Evolutionary conservation across 108 stramenopile species (phyloP).

Genomic region (Cyclotella distinguenda): DNA sequence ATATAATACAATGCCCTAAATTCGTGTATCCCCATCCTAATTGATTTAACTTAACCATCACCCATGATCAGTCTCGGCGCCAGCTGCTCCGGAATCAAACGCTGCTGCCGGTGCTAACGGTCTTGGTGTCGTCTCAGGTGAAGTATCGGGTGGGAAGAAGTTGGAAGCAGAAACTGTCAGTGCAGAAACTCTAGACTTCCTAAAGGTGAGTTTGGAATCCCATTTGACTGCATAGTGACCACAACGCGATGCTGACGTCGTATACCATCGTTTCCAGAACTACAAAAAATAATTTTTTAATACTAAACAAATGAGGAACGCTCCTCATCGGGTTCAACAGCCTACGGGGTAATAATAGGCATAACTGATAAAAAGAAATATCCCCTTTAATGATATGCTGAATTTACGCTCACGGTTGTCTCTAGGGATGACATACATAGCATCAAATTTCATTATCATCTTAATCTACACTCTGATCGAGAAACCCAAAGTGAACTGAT

Average conservation of each 20-base stretch:
- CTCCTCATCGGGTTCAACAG: background rate
- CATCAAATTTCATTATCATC: background rate
- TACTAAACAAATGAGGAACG: conserved; percentile 2
- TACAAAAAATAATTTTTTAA: conserved; percentile 10
- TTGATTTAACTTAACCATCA: background rate
- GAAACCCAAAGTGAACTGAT: conserved; percentile 17
- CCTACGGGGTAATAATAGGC: background rate
- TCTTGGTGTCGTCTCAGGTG: conserved; percentile 63
- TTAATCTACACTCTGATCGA: too few relatives aligned
- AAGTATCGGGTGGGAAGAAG: conserved; percentile 67
- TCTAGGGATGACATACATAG: too few relatives aligned
- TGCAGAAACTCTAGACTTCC: conserved; percentile 70
- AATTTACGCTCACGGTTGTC: background rate
- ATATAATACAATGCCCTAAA: background rate
- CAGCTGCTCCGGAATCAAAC: conserved; percentile 34
- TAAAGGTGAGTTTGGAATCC: conserved; percentile 46
- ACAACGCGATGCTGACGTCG: background rate
- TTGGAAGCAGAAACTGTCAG: conserved; percentile 79
- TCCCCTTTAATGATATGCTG: too few relatives aligned
- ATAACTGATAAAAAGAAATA: background rate
- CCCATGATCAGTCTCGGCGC: conserved; percentile 23
- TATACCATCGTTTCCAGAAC: background rate
- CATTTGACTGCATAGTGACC: background rate
- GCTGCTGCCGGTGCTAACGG: conserved; percentile 37
- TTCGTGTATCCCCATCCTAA: background rate